Evolutionary conservation across 768 basidiomycete genomes (phyloP), one percentile per base, ranked within the genome.

Genomic region (Mycena sanguinolenta): DNA sequence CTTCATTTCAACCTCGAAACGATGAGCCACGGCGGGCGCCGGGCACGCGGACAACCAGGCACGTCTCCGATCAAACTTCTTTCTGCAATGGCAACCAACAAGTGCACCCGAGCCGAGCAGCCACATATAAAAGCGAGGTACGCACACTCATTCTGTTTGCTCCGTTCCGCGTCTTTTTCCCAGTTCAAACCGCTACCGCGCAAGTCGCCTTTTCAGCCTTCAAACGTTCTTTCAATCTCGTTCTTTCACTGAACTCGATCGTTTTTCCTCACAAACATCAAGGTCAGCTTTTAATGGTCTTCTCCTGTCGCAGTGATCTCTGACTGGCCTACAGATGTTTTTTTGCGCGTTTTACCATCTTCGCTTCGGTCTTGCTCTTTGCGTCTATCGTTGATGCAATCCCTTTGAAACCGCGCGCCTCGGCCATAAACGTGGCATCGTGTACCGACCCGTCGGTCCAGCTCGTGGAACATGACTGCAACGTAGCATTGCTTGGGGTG

Each of bases 401-500:
- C 53, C 74, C 74, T 3, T 38, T 75, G 39, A 39, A 39, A 39
- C 32, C 68, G 17, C 71, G 74, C 38, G 62, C 61, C 9, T 32
- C 67, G 17, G 67, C 72, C 17, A 36, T 75, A 36, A 73, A 73
- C 58, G 70, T 73, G 6, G 74, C 74, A 23, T 70, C 39, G 16
- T 75, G 74, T 58, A 75, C 74, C 16, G 52, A 66, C 52, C 72
- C 69, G 34, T 42, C 74, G 30, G 65, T 63, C 12, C n/a, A 73
- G 52, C 70, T 75, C 28, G 67, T 75, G 0, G 42, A 58, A 25
- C 74, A 75, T 32, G 74, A 75, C 38, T 75, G 74, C 58, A 67
- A 75, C 57, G 74, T 75, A 23, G 74, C 74, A 16, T 55, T 75
- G 27, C 72, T 75, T 38, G 72, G 72, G 49, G 74, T 73, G 27